phyloP scores from a whole-genome alignment of 2,329 filamentous ascomycete species.

The Aureobasidium sp. region DNA sequence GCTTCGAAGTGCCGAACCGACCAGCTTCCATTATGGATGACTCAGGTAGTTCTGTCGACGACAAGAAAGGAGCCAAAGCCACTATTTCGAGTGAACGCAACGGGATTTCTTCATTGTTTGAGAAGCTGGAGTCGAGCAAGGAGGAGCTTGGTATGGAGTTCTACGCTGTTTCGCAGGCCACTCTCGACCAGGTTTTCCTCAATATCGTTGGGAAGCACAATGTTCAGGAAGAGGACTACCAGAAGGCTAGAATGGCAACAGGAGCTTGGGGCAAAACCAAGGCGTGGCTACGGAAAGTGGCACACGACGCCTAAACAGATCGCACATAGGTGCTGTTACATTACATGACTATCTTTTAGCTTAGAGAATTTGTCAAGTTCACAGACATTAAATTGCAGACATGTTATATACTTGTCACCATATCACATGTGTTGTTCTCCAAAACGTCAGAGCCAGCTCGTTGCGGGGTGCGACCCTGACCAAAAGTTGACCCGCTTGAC shows the following conservation, averaged over 20 bases:
- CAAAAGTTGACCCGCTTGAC: not conserved
- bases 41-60: conserved; percentile 9
- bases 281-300: not conserved
- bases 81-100: conserved; percentile 11
- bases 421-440: too few species aligned
- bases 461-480: not conserved
- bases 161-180: conserved; percentile 80
- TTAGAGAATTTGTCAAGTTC: not conserved
- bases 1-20: conserved; percentile 62
- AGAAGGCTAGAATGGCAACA: conserved; percentile 15
- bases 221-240: conserved; percentile 58
- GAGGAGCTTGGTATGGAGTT: conserved; percentile 65
- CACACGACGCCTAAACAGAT: conserved; percentile 6
- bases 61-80: not conserved
- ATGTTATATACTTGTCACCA: too few species aligned
- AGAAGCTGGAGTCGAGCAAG: conserved; percentile 63
- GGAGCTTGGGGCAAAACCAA: conserved; percentile 11
- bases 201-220: conserved; percentile 74
- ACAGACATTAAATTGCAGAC: too few species aligned
- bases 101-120: conserved; percentile 57
- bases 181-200: conserved; percentile 84
- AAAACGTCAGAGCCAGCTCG: not conserved
- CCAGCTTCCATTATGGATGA: conserved; percentile 15
- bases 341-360: too few species aligned
- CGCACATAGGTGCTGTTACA: not conserved